Evolutionary conservation across 2,329 filamentous ascomycete species (phyloP).

Genomic region (Aschersonia sp.): DNA sequence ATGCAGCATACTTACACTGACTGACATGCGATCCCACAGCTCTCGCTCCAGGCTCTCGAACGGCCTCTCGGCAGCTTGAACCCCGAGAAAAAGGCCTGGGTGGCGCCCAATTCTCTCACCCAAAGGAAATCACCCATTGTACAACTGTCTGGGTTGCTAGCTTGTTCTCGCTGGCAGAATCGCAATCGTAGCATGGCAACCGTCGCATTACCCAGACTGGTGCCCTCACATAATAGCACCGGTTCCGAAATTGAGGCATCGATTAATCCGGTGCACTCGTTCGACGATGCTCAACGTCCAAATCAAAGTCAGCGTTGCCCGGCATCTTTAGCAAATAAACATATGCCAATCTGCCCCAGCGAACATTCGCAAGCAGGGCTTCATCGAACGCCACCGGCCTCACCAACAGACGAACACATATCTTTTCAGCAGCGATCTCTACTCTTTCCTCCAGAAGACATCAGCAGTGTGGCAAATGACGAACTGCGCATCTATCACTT

Average conservation of each 20-base stretch:
- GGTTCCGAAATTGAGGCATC: conserved; percentile 23
- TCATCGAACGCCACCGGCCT: conserved; percentile 49
- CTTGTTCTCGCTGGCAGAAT: neutral
- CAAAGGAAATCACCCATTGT: neutral
- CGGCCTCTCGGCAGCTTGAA: too few relatives aligned
- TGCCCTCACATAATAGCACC: conserved; percentile 26
- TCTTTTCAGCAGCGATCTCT: conserved; percentile 47
- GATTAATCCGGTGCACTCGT: conserved; percentile 25
- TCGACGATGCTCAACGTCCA: conserved; percentile 15
- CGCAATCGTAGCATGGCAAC: conserved; percentile 30
- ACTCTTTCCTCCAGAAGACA: conserved; percentile 58
- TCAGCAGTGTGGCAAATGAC: conserved; percentile 34
- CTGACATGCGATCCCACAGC: too few relatives aligned
- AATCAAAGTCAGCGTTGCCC: conserved; percentile 11
- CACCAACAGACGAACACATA: conserved; percentile 42
- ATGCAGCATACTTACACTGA: too few relatives aligned
- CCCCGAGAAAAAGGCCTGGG: too few relatives aligned
- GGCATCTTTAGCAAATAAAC: conserved; percentile 65
- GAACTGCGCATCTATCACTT: conserved; percentile 58
- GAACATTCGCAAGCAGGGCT: conserved; percentile 46
- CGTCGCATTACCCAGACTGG: conserved; percentile 35
- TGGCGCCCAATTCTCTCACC: neutral
- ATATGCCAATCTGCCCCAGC: conserved; percentile 77
- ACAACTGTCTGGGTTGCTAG: neutral
- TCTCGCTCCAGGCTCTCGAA: too few relatives aligned